Percentiles rank a stretch among this genome's conserved stretches.
phyloP scores from a whole-genome alignment of 768 basidiomycete species.

The Naganishia friedmannii region DNA sequence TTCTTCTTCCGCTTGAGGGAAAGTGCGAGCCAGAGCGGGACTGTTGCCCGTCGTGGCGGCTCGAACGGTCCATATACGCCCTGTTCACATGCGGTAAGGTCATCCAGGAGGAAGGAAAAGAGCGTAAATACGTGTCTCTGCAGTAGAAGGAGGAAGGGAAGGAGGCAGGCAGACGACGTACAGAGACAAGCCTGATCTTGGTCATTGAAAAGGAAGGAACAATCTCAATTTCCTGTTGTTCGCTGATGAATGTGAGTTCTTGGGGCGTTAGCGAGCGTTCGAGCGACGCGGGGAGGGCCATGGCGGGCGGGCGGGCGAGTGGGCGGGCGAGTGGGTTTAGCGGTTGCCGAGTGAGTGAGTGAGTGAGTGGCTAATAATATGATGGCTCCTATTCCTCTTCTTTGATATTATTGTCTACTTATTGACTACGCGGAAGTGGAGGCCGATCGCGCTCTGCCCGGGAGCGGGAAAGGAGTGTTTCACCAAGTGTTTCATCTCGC shows the following conservation, averaged over 20 bases:
- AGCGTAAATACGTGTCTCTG: too few relatives aligned
- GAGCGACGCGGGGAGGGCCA: conserved; percentile 80
- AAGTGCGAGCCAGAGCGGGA: conserved; percentile 95
- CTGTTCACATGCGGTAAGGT: too few relatives aligned
- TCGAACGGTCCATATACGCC: conserved; percentile 88
- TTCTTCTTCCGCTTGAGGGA: conserved; percentile 92
- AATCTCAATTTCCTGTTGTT: conserved; percentile 77
- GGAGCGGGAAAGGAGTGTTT: too few relatives aligned
- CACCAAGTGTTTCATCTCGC: neutral
- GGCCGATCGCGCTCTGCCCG: neutral
- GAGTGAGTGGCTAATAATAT: too few relatives aligned
- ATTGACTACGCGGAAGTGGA: neutral
- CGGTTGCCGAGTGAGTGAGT: neutral
- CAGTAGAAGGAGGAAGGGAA: neutral
- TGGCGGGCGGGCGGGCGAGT: neutral
- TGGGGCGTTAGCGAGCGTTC: conserved; percentile 71
- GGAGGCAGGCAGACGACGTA: conserved; percentile 47
- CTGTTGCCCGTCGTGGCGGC: conserved; percentile 75
- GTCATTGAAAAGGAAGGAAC: conserved; percentile 87
- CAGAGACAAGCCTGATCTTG: conserved; percentile 84
- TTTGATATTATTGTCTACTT: too few relatives aligned
- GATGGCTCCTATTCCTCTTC: neutral
- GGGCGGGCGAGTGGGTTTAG: conserved; percentile 48
- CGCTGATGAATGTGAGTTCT: conserved; percentile 84
- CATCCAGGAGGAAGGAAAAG: too few relatives aligned